phyloP scores from a whole-genome alignment of 1,284 basidiomycete species.

The Microbotryum silenes-acaulis region DNA sequence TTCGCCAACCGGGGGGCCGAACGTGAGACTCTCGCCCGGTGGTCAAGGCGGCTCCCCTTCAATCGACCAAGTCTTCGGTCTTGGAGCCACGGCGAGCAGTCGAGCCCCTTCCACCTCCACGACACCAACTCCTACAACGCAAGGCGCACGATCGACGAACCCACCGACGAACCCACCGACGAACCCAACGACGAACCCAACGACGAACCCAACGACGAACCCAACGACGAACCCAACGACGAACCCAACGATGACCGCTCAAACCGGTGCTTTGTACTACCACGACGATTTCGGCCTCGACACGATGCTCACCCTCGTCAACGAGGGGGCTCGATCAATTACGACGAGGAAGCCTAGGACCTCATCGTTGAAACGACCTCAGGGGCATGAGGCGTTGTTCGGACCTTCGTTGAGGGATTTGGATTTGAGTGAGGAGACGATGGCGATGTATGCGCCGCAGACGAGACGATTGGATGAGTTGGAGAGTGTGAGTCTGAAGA shows the following conservation, averaged over 20 bases:
- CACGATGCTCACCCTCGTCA: slow-evolving; percentile 73
- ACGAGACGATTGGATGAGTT: slow-evolving; percentile 70
- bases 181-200: too few relatives aligned
- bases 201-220: slow-evolving; percentile 32
- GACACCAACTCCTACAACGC: slow-evolving; percentile 35
- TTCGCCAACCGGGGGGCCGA: slow-evolving; percentile 16
- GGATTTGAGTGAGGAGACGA: slow-evolving; percentile 60
- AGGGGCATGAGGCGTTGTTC: slow-evolving; percentile 64
- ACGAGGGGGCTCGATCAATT: slow-evolving; percentile 48
- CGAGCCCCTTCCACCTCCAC: slow-evolving; percentile 12
- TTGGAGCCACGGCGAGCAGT: slow-evolving; percentile 3
- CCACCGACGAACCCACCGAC: slow-evolving; percentile 8
- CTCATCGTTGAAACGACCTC: slow-evolving; percentile 41
- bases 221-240: slow-evolving; percentile 28
- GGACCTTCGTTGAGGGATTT: slow-evolving; percentile 43
- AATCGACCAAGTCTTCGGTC: slow-evolving; percentile 24
- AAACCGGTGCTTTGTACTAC: slow-evolving; percentile 43
- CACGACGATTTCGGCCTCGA: slow-evolving; percentile 74
- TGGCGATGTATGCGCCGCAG: slow-evolving; percentile 60
- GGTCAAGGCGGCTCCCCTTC: slow-evolving; percentile 28
- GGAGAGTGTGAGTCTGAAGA: slow-evolving; percentile 53
- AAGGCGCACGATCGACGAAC: slow-evolving; percentile 12
- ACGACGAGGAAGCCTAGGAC: slow-evolving; percentile 36
- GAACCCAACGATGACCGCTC: slow-evolving; percentile 37
- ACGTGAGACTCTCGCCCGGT: slow-evolving; percentile 13